Conservation (phyloP, 2,329 filamentous ascomycete genomes). For the Epichloe uncinata region DNA sequence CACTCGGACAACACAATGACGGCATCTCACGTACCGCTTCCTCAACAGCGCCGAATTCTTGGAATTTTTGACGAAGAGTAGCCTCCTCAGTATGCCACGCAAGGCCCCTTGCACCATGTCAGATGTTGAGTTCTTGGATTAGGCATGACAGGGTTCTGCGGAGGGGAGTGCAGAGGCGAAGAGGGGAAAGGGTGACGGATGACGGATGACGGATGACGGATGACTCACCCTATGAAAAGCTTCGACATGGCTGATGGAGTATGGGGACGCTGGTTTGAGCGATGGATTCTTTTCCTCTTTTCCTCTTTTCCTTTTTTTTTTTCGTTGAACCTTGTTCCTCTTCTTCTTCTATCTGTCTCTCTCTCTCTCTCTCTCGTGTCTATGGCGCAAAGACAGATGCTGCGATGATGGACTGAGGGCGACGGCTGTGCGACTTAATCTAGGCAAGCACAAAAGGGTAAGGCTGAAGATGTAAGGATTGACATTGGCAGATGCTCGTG, state of each 20-base stretch:
- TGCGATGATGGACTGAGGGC: neutral
- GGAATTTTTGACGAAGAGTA: conserved; percentile 80
- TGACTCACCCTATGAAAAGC: conserved; percentile 78
- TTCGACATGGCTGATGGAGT: conserved; percentile 57
- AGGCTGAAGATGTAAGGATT: conserved; percentile 4
- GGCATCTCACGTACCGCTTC: conserved; percentile 65
- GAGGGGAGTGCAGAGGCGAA: neutral
- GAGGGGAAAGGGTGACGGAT: neutral
- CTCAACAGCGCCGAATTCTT: conserved; percentile 79
- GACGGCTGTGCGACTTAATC: neutral
- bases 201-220: neutral
- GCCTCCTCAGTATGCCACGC: conserved; percentile 95
- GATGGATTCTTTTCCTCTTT: neutral
- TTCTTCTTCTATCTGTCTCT: too few relatives aligned
- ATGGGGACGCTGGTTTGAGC: conserved; percentile 1
- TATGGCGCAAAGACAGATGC: neutral
- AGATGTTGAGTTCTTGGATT: conserved; percentile 8
- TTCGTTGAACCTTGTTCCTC: too few relatives aligned
- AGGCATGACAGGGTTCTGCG: neutral
- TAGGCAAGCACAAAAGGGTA: neutral
- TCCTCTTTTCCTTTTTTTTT: too few relatives aligned
- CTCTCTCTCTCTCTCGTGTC: conserved; percentile 3
- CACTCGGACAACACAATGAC: conserved; percentile 1
- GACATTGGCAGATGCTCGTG: conserved; percentile 3
- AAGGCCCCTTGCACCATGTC: conserved; percentile 54